Conservation (phyloP, 192 early-diverging fungal species). For the Glomus cerebriforme region DNA sequence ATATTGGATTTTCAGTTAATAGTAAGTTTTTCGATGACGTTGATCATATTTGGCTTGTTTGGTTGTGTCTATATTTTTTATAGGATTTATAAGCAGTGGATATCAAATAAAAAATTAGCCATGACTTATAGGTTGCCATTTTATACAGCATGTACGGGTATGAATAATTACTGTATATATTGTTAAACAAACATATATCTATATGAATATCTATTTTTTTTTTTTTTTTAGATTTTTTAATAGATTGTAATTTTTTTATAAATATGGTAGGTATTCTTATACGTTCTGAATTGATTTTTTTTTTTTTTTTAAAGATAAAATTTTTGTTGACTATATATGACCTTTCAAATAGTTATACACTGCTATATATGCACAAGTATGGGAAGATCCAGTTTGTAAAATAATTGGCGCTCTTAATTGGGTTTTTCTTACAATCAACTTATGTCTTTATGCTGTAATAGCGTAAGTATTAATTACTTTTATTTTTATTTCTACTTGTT, state of each 20-base stretch:
- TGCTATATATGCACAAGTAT: neutral
- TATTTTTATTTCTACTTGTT: neutral
- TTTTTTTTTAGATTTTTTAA: neutral
- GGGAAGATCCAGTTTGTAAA: neutral
- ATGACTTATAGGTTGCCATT: conserved; percentile 15
- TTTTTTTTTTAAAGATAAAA: too few species aligned
- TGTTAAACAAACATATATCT: too few species aligned
- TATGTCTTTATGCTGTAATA: neutral
- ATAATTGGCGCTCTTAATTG: neutral
- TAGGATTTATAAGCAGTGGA: neutral
- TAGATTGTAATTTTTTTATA: neutral
- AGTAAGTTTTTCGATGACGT: neutral
- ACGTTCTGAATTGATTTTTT: neutral
- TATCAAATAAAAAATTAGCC: neutral
- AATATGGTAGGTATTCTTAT: neutral
- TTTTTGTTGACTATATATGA: too few species aligned
- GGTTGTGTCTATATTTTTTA: conserved; percentile 3
- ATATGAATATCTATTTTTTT: neutral
- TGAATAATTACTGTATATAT: neutral
- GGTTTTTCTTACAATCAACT: neutral
- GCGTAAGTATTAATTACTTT: neutral
- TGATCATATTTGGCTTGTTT: neutral
- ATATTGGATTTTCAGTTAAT: neutral
- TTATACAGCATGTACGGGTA: conserved; percentile 5
- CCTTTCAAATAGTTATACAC: neutral